Base-by-base conservation (phyloP, 148 eudicot genomes). In the Silene latifolia region DNA sequence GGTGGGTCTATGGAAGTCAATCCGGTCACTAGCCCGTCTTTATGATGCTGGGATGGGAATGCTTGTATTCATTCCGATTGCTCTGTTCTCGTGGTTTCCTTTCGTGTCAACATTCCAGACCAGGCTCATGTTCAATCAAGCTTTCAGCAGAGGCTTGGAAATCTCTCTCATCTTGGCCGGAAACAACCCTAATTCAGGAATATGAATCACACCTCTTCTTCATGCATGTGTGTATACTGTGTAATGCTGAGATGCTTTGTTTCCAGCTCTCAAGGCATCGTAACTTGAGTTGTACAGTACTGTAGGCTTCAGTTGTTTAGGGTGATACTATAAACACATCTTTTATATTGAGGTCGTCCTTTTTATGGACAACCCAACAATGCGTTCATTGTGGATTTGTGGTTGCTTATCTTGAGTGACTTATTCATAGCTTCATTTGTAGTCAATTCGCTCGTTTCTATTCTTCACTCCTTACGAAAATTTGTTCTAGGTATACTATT, bases 31-130 rank as follows among this genome's bases (percentile, higher is more conserved):
- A 59, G 99, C 87, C 23, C 98, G 97, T 24, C 83, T 96, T 58
- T 92, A 90, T 58, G 99, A 96, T 86, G 99, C 99, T 35, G 95
- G 94, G 42, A 96, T 92, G 98, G 99, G 99, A 21, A 90, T 96
- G 88, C 66, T 92, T 18, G 86, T 96, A 61, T 96, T 96, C 85
- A 82, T 96, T 51, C 99, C 99, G 0, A 84, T 96, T 59, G 99
- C 99, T 27, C 75, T 96, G 7, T 87, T 83, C 73, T 92, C 98
- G 58, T 96, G 99, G 99, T 92, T 96, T 74, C 99, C 99, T 0
- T 96, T 96, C 27, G 81, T 89, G 7, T 96, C 99, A 8, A 96
- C 99, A 21, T 96, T 96, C 87, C 98, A 96, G 85, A 92, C 98
- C 18, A 86, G 98, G 70, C 94, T 96, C 59, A 92, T 96, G 99